Base-by-base conservation (phyloP, 108 stramenopile species). In the Skeletonema potamos region DNA sequence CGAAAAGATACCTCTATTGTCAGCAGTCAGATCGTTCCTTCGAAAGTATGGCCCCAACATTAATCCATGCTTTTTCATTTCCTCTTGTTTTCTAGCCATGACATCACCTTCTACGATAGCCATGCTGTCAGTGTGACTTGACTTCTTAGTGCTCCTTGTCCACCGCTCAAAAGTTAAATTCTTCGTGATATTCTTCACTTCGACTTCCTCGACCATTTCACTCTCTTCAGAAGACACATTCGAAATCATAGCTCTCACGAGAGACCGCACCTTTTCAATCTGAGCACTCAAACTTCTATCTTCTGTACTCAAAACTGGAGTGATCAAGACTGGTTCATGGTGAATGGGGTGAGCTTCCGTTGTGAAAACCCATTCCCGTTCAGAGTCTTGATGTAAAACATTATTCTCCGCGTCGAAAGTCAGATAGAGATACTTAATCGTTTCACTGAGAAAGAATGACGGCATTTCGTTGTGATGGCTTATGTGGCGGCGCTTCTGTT, bases 331-430 rank as follows among this genome's bases (percentile, higher is more conserved):
- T 22, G 78, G 71, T 27, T 61, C 85, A 59, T 81, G 56, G 60
- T 93, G 89, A 69, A 98, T 81, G 4, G 96, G 96, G 70, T 99
- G 98, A 7, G 97, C 98, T 84, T 99, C 98, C 4, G 98, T 99
- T 36, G 96, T 97, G 64, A 99, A 96, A 13, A 97, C 83, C 86
- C 90, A 95, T 11, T 90, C 85, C 10, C 86, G 76, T 29, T 86
- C 81, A 32, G 68, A 44, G 55, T 91, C 89, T 20, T 63, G 68
- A 66, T 95, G 89, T 48, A 95, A 58, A 32, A 89, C 66, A 61
- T 92, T 92, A 27, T 93, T 84, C 11, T 86, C 82, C n/a, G 90
- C 87, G 37, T 92, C 89, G 74, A 97, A 98, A 17, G 92, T 83
- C 22, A 99, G 76, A 72, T 92, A 97, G 15, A 99, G 79, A 71